Evolutionary conservation across 495 filamentous ascomycete species (phyloP), one percentile per base, ranked within the genome.

Genomic region (Amniculicola lignicola): DNA sequence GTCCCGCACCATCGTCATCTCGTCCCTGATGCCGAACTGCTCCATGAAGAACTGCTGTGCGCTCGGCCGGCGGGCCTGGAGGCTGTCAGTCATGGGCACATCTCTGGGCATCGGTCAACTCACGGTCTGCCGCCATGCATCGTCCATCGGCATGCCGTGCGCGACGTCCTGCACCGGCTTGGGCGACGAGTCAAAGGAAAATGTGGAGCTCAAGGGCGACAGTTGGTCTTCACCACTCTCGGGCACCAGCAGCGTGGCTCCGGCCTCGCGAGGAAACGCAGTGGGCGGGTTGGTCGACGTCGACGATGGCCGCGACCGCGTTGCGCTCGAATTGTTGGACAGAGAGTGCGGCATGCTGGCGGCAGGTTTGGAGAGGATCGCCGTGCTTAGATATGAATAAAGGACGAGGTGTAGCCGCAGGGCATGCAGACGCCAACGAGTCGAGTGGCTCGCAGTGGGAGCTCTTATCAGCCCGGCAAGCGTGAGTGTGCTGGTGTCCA

Each of bases 21-120:
- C 63, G 2, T 80, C 78, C 52, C 81, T 78, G 42, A 75, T 65
- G 6, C 73, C 72, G 59, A 89, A 86, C 14, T 72, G 71, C 18
- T 85, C 83, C 22, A 77, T 79, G 57, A 82, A 87, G 63, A 80
- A 85, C 56, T 79, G 75, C 15, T 56, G 58, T 4, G 1, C 33
- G 15, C 4, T 27, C 18, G 51, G 58, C n/a, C 2, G 29, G 15
- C 3, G 37, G 12, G 37, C 23, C n/a, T 48, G 44, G 25, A 27
- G 22, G 15, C 15, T 50, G 18, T 46, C 51, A 38, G 41, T 47
- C 23, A 51, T 43, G n/a, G 22, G 36, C n/a, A 27, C 19, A 14
- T 40, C 60, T 16, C 37, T 36, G 42, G 21, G 37, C 14, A 36
- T 54, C 5, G 35, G n/a, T n/a, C 39, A 38, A 43, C 42, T 11